These are phyloP conservation scores for Heterotrichella gracilis DNA, from an alignment of 352 stramenopile species.

Conservation along the genomic window DNA sequence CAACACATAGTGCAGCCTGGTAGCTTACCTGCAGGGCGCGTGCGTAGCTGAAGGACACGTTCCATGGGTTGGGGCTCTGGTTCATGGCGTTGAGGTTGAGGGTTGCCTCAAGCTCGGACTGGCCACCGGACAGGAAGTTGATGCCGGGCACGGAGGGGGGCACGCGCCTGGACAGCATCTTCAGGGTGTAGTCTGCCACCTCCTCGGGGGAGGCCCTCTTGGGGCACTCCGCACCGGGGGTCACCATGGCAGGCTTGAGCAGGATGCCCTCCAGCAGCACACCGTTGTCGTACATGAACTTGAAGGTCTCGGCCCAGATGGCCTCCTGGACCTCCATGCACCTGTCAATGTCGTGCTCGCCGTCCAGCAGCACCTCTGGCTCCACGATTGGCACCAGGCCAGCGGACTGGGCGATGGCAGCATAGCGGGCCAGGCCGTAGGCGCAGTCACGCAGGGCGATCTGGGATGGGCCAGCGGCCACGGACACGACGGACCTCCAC, in stretches of 20 bases:
- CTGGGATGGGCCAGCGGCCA: conserved; percentile 20
- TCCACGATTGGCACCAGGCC: conserved; percentile 36
- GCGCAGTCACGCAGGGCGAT: conserved; percentile 22
- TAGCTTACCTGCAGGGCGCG: too few relatives aligned
- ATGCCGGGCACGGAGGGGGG: conserved; percentile 27
- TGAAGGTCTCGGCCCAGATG: conserved; percentile 29
- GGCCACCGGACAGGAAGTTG: conserved; percentile 27
- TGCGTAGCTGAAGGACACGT: conserved; percentile 28
- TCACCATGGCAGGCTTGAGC: conserved; percentile 35
- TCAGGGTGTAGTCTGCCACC: conserved; percentile 27
- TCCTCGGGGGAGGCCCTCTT: conserved; percentile 23
- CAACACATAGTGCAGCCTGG: too few relatives aligned
- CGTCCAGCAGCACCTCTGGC: conserved; percentile 35
- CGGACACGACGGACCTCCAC: conserved; percentile 29
- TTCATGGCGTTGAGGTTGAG: conserved; percentile 31
- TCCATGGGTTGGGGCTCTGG: conserved; percentile 24
- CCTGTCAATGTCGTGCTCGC: conserved; percentile 26
- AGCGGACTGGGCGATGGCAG: conserved; percentile 30
- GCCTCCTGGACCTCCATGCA: conserved; percentile 29
- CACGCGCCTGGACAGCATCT: conserved; percentile 26
- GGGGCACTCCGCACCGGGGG: conserved; percentile 24
- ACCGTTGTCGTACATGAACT: conserved; percentile 29
- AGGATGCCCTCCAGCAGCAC: conserved; percentile 33
- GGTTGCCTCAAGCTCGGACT: conserved; percentile 27
- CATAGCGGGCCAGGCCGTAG: conserved; percentile 26